phyloP scores from a whole-genome alignment of 2,329 filamentous ascomycete species.

The Aspergillus japonicus region DNA sequence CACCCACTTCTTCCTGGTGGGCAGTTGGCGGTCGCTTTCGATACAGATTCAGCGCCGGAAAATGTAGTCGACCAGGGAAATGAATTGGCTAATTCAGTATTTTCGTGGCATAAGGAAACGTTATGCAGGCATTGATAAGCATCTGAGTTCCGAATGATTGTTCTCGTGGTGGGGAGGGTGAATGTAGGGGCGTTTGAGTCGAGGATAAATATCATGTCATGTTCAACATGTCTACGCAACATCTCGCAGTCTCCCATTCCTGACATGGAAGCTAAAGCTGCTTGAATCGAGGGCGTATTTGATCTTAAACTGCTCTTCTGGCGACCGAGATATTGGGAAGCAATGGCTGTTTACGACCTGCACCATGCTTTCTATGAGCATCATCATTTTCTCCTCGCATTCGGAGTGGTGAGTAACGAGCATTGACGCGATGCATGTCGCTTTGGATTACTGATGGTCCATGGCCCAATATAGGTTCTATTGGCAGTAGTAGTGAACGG shows the following conservation, averaged over 20 bases:
- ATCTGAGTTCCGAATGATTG: not conserved
- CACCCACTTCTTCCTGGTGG: not conserved
- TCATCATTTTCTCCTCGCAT: not conserved
- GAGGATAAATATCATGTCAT: not conserved
- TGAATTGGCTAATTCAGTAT: not conserved
- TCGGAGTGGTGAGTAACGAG: not conserved
- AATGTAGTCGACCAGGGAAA: not conserved
- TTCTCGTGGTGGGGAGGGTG: not conserved
- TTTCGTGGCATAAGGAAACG: not conserved
- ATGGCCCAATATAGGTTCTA: not conserved
- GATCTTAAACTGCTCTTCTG: not conserved
- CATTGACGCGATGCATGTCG: no score
- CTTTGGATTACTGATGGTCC: not conserved
- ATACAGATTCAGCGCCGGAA: not conserved
- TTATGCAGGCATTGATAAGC: not conserved
- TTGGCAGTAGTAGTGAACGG: not conserved
- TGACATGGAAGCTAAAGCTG: not conserved
- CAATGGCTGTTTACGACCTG: not conserved
- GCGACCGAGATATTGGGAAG: not conserved
- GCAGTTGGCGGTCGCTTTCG: not conserved
- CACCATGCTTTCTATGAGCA: not conserved
- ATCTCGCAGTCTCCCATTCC: not conserved
- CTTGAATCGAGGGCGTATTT: not conserved
- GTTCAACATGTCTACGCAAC: not conserved
- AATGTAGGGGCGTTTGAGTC: not conserved